phyloP scores from a whole-genome alignment of 495 filamentous ascomycete species.

The Aspergillus olivimuriae region DNA sequence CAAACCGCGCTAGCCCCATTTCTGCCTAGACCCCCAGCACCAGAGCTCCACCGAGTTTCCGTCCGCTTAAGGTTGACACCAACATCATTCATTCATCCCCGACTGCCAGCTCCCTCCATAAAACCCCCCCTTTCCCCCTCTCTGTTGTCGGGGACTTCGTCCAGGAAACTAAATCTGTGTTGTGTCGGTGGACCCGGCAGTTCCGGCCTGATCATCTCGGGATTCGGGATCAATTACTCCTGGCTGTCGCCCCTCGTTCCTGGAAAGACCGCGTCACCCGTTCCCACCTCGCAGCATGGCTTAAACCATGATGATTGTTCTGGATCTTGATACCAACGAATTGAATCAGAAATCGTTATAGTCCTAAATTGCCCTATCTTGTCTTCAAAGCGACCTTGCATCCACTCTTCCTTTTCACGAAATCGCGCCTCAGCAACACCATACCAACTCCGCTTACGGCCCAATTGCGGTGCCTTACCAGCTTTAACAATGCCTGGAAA shows the following conservation, averaged over 20 bases:
- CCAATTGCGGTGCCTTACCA: slow-evolving; percentile 7
- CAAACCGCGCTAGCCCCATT: neutral
- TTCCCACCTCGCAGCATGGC: slow-evolving; percentile 23
- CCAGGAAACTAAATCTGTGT: neutral
- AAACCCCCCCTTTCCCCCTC: neutral
- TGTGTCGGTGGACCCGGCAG: neutral
- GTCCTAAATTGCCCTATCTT: slow-evolving; percentile 5
- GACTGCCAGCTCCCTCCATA: neutral
- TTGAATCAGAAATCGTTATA: slow-evolving; percentile 17
- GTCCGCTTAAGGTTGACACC: neutral
- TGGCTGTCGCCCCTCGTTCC: neutral
- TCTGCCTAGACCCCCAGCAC: neutral
- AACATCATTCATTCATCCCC: neutral
- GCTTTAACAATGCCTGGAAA: slow-evolving; percentile 60
- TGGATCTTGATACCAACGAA: slow-evolving; percentile 21
- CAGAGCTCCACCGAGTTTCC: neutral
- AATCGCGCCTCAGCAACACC: slow-evolving; percentile 1
- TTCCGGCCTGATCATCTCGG: neutral
- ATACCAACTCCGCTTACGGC: slow-evolving; percentile 7
- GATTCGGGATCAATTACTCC: neutral
- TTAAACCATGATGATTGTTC: slow-evolving; percentile 26
- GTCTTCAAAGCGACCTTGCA: neutral
- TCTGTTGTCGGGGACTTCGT: neutral
- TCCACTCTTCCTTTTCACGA: neutral
- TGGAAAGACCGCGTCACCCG: neutral